A percentile compares a stretch with the other conserved stretches of the same genome.
phyloP scores from a whole-genome alignment of 2,329 filamentous ascomycete species.

The Pezizomycotina sp. region DNA sequence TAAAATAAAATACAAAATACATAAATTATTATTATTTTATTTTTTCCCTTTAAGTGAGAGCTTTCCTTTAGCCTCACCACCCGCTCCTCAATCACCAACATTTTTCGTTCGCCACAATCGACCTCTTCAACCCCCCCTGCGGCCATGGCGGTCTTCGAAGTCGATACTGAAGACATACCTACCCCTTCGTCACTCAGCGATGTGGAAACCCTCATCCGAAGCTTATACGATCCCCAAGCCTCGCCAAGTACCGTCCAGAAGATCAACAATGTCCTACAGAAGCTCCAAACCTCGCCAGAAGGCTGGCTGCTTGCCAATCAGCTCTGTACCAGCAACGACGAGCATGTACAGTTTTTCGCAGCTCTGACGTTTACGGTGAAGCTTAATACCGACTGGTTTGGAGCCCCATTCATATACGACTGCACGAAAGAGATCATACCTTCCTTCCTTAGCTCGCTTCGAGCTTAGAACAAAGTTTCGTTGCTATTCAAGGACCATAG shows the following conservation, averaged over 20 bases:
- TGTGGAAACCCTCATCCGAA: conserved; percentile 27
- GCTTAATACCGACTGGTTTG: conserved; percentile 73
- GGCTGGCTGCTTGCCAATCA: conserved; percentile 77
- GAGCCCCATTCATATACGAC: conserved; percentile 8
- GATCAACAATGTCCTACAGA: conserved; percentile 60
- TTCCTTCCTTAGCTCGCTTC: too few species aligned
- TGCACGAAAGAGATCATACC: too few species aligned
- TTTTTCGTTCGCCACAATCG: too few species aligned
- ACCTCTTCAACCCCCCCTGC: too few species aligned
- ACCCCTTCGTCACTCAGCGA: conserved; percentile 31
- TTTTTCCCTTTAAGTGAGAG: too few species aligned
- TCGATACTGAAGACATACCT: conserved; percentile 13
- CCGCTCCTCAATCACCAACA: too few species aligned
- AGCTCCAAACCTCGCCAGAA: conserved; percentile 58
- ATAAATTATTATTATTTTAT: too few species aligned
- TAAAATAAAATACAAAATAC: too few species aligned
- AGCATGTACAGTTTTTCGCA: conserved; percentile 77
- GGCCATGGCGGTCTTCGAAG: conserved; percentile 14
- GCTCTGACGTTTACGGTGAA: conserved; percentile 88
- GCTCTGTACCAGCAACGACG: conserved; percentile 50
- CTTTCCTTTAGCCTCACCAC: too few species aligned
- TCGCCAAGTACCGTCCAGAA: conserved; percentile 32
- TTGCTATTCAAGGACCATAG: too few species aligned
- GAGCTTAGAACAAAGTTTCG: too few species aligned
- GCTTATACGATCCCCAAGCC: conserved; percentile 26